Conservation (phyloP, 2,329 filamentous ascomycete species). For the Apiospora malaysiana region DNA sequence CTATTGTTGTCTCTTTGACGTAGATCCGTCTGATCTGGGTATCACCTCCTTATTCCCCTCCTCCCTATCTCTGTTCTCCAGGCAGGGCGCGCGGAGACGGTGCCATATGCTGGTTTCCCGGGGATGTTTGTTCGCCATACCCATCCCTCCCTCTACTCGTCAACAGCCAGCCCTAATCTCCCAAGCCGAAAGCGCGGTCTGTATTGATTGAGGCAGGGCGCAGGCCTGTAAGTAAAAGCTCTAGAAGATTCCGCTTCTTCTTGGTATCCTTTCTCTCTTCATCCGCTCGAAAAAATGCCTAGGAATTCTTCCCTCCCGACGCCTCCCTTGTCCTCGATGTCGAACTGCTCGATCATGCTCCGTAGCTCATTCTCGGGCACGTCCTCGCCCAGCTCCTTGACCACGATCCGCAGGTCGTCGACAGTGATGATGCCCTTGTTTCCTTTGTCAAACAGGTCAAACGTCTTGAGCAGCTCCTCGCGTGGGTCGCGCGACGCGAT, state of each 20-base stretch:
- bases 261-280: slow-evolving; percentile 19
- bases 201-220: not conserved
- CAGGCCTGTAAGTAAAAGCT: not conserved
- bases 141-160: not conserved
- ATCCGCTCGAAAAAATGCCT: slow-evolving; percentile 53
- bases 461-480: slow-evolving; percentile 90
- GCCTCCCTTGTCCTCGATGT: slow-evolving; percentile 88
- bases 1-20: not conserved
- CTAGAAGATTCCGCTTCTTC: not conserved
- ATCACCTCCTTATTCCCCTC: not conserved
- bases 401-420: slow-evolving; percentile 85
- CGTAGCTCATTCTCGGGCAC: slow-evolving; percentile 90
- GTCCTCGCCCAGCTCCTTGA: slow-evolving; percentile 89
- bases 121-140: not conserved
- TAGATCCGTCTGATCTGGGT: slow-evolving; percentile 10
- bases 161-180: not conserved
- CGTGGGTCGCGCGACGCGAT: slow-evolving; percentile 84
- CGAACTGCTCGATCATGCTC: slow-evolving; percentile 98
- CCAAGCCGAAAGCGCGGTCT: not conserved
- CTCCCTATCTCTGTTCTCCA: not conserved
- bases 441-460: slow-evolving; percentile 91
- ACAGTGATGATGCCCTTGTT: slow-evolving; percentile 90
- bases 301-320: slow-evolving; percentile 74
- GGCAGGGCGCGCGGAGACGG: not conserved
- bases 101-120: not conserved